Percentiles rank a stretch among this genome's conserved stretches.
Evolutionary conservation across 176 grass and related monocot species (phyloP).

Genomic region (Zizania latifolia): DNA sequence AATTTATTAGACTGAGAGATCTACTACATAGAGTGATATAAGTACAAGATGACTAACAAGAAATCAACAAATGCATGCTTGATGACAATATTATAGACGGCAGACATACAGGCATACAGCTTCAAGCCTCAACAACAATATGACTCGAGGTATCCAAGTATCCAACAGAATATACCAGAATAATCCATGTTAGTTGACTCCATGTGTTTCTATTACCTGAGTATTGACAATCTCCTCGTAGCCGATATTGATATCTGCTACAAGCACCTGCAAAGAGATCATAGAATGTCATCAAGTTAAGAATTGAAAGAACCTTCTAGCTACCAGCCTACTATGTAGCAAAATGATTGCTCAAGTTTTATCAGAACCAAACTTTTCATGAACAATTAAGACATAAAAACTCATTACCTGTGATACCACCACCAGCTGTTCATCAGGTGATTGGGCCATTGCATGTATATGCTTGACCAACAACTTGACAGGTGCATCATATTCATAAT

Average conservation of each 20-base stretch:
- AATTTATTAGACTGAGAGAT: no score
- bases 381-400: background rate
- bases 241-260: slow-evolving; percentile 92
- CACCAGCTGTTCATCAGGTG: slow-evolving; percentile 83
- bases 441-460: slow-evolving; percentile 86
- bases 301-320: background rate
- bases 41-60: background rate
- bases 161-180: background rate
- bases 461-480: slow-evolving; percentile 98
- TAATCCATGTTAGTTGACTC: background rate
- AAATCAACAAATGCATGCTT: background rate
- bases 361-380: background rate
- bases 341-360: background rate
- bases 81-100: background rate
- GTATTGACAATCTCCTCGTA: slow-evolving; percentile 98
- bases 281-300: background rate
- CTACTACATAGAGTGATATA: no score
- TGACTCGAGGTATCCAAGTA: background rate
- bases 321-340: background rate
- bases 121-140: background rate
- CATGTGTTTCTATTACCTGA: slow-evolving; percentile 52
- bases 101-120: no score
- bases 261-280: slow-evolving; percentile 64
- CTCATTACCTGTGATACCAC: slow-evolving; percentile 80
- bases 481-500: slow-evolving; percentile 95